Percentiles rank a stretch among this genome's conserved stretches.
phyloP scores from a whole-genome alignment of 2,329 filamentous ascomycete genomes.

The Penicillium sp. region DNA sequence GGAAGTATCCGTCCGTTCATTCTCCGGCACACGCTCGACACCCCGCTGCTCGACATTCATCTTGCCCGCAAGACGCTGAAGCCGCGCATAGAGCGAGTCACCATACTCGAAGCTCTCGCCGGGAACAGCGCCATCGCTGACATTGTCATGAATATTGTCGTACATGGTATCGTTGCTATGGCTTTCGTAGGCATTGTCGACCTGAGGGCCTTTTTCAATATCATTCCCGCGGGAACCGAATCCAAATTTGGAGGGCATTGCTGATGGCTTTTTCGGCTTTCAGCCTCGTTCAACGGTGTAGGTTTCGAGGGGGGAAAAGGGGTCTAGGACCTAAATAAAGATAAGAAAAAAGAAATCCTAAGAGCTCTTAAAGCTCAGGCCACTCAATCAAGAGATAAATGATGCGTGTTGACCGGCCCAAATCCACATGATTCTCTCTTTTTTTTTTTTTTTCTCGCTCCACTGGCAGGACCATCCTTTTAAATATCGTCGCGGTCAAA shows the following conservation, averaged over 20 bases:
- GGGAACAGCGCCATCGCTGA: slow-evolving; percentile 48
- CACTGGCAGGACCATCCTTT: slow-evolving; percentile 12
- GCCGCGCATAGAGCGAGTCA: slow-evolving; percentile 55
- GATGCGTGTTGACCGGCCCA: background rate
- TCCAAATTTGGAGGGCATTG: slow-evolving; percentile 14
- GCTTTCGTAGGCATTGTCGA: slow-evolving; percentile 29
- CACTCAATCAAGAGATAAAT: slow-evolving; percentile 12
- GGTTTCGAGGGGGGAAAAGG: background rate
- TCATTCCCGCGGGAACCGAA: slow-evolving; percentile 28
- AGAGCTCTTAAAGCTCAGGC: slow-evolving; percentile 23
- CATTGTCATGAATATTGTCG: slow-evolving; percentile 9
- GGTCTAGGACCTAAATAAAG: background rate
- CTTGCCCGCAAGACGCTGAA: slow-evolving; percentile 63
- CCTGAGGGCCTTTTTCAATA: slow-evolving; percentile 35
- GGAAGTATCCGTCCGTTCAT: slow-evolving; percentile 65
- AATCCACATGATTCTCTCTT: slow-evolving; percentile 23
- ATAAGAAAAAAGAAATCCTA: slow-evolving; percentile 1
- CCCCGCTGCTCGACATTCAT: slow-evolving; percentile 71
- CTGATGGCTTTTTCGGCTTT: slow-evolving; percentile 1
- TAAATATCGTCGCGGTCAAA: slow-evolving; percentile 22
- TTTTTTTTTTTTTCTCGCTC: slow-evolving; percentile 23
- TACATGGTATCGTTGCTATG: slow-evolving; percentile 30
- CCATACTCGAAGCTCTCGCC: slow-evolving; percentile 61
- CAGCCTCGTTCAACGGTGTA: background rate
- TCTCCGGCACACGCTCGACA: slow-evolving; percentile 70